Base-by-base conservation (phyloP, 2,329 filamentous ascomycete genomes). In the Calonectria leucothoes region DNA sequence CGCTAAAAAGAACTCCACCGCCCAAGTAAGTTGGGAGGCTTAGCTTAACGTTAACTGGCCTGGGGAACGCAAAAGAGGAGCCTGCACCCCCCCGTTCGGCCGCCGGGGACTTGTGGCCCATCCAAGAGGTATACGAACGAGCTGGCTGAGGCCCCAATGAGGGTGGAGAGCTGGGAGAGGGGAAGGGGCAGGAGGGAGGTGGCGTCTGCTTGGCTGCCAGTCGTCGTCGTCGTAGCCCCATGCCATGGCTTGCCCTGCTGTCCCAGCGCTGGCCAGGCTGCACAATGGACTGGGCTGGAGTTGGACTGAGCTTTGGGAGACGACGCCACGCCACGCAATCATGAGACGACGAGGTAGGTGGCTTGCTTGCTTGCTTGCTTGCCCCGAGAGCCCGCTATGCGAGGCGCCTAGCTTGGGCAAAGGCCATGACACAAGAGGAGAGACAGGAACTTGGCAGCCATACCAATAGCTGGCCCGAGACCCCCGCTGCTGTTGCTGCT, bases 291-390 rank as follows among this genome's bases (percentile, higher is more conserved):
- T n/a, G n/a, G n/a, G n/a, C n/a, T n/a, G n/a, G n/a, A n/a, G n/a
- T n/a, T n/a, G n/a, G n/a, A n/a, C n/a, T n/a, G n/a, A n/a, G 20
- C 42, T 45, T 45, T 45, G 42, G 42, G 42, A 45, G 42, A 45
- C 42, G 52, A 61, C 57, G 66, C 70, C 70, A 66, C 65, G 57
- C 66, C 70, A 72, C 70, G 70, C 70, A 72, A 72, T 51, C 66
- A 69, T 72, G 66, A 59, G 57, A 42, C 37, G 66, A 49, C 57
- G 61, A 42, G 42, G 70, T 64, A 33, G n/a, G n/a, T n/a, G n/a
- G n/a, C n/a, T n/a, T n/a, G n/a, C n/a, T n/a, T n/a, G n/a, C n/a
- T n/a, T n/a, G n/a, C n/a, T n/a, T n/a, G 51, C 69, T 70, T 70
- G 69, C 35, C 35, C 45, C n/a, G n/a, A n/a, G 23, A 31, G 25